Evolutionary conservation across 164 flowering plant genomes (phyloP).

Genomic region (Sextonia rubra): DNA sequence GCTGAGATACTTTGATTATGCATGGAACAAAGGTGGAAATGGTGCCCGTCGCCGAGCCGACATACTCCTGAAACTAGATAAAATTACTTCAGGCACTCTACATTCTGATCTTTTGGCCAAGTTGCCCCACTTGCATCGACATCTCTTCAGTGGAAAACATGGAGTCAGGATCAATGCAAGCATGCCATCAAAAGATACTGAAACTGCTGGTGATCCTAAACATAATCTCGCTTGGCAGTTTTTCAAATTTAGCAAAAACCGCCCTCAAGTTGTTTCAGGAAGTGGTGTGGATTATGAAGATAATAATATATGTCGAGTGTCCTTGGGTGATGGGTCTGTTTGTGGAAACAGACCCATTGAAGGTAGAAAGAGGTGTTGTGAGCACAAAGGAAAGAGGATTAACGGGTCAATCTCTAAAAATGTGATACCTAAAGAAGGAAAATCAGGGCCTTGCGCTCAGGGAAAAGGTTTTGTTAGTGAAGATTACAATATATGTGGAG

Average conservation of each 20-base stretch:
- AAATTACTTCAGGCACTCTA: slow-evolving; percentile 21
- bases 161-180: slow-evolving; percentile 52
- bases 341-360: slow-evolving; percentile 40
- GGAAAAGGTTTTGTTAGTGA: not conserved
- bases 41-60: slow-evolving; percentile 60
- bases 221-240: slow-evolving; percentile 23
- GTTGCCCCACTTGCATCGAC: slow-evolving; percentile 24
- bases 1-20: slow-evolving; percentile 62
- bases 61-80: slow-evolving; percentile 45
- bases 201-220: slow-evolving; percentile 12
- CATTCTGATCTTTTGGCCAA: slow-evolving; percentile 23
- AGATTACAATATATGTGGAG: not conserved
- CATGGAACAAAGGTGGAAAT: slow-evolving; percentile 78
- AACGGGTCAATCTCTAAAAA: not conserved
- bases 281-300: slow-evolving; percentile 15
- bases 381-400: slow-evolving; percentile 12
- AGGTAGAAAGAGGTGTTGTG: slow-evolving; percentile 51
- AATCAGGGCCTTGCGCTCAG: not conserved
- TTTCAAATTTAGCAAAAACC: slow-evolving; percentile 45
- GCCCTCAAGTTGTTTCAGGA: slow-evolving; percentile 32
- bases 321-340: slow-evolving; percentile 24
- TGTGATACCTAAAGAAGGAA: slow-evolving; percentile 1
- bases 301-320: slow-evolving; percentile 9
- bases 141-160: slow-evolving; percentile 21
- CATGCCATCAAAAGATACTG: slow-evolving; percentile 10